These are phyloP conservation scores for Exophiala calicioides DNA, from an alignment of 2,329 filamentous ascomycete genomes.

Conservation along the genomic window DNA sequence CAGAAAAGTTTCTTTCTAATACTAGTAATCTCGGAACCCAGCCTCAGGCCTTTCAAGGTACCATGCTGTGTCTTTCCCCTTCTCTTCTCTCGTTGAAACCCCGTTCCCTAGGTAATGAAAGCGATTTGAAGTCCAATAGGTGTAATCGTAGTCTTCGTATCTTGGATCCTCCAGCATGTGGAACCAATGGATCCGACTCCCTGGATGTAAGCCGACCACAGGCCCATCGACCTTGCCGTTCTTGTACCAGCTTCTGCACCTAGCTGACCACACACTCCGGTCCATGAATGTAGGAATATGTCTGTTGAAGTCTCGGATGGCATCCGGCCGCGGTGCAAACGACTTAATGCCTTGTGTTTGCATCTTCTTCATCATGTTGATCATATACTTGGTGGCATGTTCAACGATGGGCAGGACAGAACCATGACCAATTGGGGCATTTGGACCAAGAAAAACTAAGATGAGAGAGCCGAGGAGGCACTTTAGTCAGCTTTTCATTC, in stretches of 20 bases:
- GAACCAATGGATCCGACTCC: constrained; percentile 33
- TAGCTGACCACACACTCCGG: constrained; percentile 31
- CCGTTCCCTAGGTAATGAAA: too few species aligned
- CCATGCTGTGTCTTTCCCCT: too few species aligned
- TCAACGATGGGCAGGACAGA: constrained; percentile 32
- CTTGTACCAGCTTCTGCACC: constrained; percentile 49
- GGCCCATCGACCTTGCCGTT: constrained; percentile 27
- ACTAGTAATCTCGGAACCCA: too few species aligned
- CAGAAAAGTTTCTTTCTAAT: too few species aligned
- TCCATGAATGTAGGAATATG: constrained; percentile 44
- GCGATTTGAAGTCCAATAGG: too few species aligned
- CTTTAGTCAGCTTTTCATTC: too few species aligned
- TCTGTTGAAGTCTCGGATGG: constrained; percentile 36
- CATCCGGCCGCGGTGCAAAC: constrained; percentile 26
- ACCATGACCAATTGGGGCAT: constrained; percentile 32
- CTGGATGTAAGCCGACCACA: constrained; percentile 15
- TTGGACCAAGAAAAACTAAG: constrained; percentile 31
- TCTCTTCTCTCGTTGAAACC: too few species aligned
- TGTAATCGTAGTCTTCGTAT: constrained; percentile 36
- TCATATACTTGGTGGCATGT: constrained; percentile 27
- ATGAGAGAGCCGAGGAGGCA: background rate
- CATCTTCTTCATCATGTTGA: constrained; percentile 32
- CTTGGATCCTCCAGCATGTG: constrained; percentile 30
- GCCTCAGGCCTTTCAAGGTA: too few species aligned
- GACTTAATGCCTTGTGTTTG: constrained; percentile 22